Evolutionary conservation across 257 asterid species (phyloP).

Genomic region (Nicotiana paniculata): DNA sequence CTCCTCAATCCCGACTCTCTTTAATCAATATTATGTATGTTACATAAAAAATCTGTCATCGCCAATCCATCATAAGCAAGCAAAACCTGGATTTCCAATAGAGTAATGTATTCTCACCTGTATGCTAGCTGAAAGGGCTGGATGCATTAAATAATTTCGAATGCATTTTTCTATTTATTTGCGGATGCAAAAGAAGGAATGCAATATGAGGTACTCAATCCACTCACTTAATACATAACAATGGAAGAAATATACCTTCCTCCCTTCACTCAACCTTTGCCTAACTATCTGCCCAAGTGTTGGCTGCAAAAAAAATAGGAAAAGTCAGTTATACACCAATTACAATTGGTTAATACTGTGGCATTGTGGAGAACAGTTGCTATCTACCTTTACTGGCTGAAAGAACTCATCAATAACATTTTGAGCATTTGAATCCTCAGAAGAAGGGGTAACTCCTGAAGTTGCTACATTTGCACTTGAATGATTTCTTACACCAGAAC

Average conservation of each 20-base stretch:
- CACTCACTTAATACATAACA: not conserved
- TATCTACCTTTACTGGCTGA: slow-evolving; percentile 66
- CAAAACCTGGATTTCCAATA: not conserved
- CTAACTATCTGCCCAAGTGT: slow-evolving; percentile 78
- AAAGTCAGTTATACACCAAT: not conserved
- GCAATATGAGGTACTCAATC: not conserved
- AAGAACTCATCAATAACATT: slow-evolving; percentile 72
- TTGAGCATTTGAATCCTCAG: slow-evolving; percentile 56
- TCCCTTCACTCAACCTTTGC: slow-evolving; percentile 83
- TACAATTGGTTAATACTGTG: not conserved
- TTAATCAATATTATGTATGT: not conserved
- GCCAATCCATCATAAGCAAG: not conserved
- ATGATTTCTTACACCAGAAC: slow-evolving; percentile 39
- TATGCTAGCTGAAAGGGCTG: not conserved
- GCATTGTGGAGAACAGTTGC: not conserved
- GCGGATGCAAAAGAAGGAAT: not conserved
- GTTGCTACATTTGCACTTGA: slow-evolving; percentile 33
- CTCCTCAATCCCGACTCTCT: not conserved
- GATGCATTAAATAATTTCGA: not conserved
- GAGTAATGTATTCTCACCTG: not conserved
- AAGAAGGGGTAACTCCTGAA: slow-evolving; percentile 32
- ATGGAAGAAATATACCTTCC: slow-evolving; percentile 53
- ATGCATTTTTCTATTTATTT: not conserved
- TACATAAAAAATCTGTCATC: not conserved
- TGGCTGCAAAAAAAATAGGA: slow-evolving; percentile 43